Conservation (phyloP, 2,329 filamentous ascomycete species). For the Pyrenochaeta sp. region DNA sequence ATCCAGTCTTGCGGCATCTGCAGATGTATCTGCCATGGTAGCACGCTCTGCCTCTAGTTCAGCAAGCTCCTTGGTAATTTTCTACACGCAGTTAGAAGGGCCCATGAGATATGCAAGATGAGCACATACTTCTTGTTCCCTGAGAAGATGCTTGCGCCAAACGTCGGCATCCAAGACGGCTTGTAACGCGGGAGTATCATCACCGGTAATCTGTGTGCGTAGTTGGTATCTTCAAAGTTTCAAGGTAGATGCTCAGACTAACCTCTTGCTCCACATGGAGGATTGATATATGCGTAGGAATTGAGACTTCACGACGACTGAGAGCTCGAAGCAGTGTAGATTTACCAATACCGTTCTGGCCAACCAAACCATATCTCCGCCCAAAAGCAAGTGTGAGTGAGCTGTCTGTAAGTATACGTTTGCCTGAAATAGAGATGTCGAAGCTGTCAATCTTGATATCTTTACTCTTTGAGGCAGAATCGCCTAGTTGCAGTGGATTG, state of each 20-base stretch:
- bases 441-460: constrained; percentile 98
- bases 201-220: constrained; percentile 76
- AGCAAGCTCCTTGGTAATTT: constrained; percentile 79
- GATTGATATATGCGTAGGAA: constrained; percentile 98
- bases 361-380: constrained; percentile 93
- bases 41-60: constrained; percentile 80
- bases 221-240: constrained; percentile 12
- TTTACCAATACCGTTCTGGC: constrained; percentile 95
- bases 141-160: constrained; percentile 94
- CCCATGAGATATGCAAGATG: not conserved
- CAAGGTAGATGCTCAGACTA: constrained; percentile 31
- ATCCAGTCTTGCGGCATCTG: constrained; percentile 85
- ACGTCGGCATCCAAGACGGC: constrained; percentile 97
- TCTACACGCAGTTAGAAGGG: constrained; percentile 52
- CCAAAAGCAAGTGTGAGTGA: constrained; percentile 90
- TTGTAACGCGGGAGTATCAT: constrained; percentile 93
- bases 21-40: constrained; percentile 87
- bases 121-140: constrained; percentile 78
- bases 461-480: constrained; percentile 82
- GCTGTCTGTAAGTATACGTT: constrained; percentile 89
- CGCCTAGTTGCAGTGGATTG: constrained; percentile 91
- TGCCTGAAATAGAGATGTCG: constrained; percentile 90
- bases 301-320: constrained; percentile 89
- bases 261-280: constrained; percentile 98
- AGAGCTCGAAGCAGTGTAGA: constrained; percentile 90